Percentiles rank a stretch among this genome's conserved stretches.
Evolutionary conservation across 2,329 filamentous ascomycete species (phyloP).

Genomic region (Fusarium nodosum): DNA sequence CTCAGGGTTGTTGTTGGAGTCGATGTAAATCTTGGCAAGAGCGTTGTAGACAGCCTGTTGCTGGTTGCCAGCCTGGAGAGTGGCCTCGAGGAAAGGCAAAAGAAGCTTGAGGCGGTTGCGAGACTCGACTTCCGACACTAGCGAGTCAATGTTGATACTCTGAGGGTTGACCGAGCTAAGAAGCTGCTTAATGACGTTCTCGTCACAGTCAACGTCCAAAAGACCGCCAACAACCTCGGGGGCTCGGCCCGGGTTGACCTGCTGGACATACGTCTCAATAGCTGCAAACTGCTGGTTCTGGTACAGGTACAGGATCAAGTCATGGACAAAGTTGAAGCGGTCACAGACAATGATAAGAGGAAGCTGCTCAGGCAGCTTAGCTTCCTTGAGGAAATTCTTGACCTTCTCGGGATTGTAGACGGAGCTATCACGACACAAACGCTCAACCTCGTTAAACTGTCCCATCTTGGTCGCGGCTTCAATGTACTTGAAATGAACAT

Average conservation of each 20-base stretch:
- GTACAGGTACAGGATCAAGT: constrained; percentile 95
- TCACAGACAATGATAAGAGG: constrained; percentile 99
- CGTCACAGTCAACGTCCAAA: constrained; percentile 96
- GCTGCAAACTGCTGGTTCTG: constrained; percentile 99
- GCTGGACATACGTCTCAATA: constrained; percentile 97
- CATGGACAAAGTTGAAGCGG: constrained; percentile 99
- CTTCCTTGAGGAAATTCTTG: constrained; percentile 99
- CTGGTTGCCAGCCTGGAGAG: constrained; percentile 88
- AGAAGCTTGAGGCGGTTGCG: constrained; percentile 96
- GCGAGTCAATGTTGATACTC: constrained; percentile 91
- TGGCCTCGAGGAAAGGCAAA: constrained; percentile 94
- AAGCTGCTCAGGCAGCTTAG: constrained; percentile 89
- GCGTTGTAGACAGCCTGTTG: constrained; percentile 98
- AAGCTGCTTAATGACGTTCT: constrained; percentile 94
- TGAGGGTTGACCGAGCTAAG: constrained; percentile 85
- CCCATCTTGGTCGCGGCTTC: constrained; percentile 95
- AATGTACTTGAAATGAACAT: constrained; percentile 99
- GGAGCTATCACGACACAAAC: constrained; percentile 95
- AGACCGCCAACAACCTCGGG: constrained; percentile 94
- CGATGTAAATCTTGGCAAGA: constrained; percentile 98
- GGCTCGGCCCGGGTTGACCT: constrained; percentile 91
- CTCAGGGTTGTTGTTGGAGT: constrained; percentile 98
- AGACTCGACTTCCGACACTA: constrained; percentile 94
- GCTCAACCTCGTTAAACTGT: constrained; percentile 95
- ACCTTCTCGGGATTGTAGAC: constrained; percentile 93